phyloP scores from a whole-genome alignment of 108 stramenopile genomes.

The Conticribra guillardii region DNA sequence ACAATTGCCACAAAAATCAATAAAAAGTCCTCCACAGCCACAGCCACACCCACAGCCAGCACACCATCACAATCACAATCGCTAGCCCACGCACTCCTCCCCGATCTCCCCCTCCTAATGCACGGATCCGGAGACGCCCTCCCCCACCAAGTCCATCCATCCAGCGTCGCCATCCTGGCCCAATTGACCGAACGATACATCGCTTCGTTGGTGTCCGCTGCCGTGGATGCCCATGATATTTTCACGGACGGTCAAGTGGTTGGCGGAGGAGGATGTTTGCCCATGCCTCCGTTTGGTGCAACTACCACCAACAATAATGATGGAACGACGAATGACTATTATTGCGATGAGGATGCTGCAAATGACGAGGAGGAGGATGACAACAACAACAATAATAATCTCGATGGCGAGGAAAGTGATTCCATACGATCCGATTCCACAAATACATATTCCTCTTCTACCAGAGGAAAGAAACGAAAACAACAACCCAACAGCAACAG shows the following conservation, averaged over 20 bases:
- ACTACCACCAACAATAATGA: not conserved
- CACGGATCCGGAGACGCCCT: constrained; percentile 80
- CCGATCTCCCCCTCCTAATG: constrained; percentile 79
- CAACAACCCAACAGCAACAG: no score
- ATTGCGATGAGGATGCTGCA: no score
- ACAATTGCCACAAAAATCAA: no score
- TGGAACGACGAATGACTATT: no score
- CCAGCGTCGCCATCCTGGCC: constrained; percentile 62
- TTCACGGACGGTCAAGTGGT: constrained; percentile 65
- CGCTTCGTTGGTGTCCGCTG: constrained; percentile 67
- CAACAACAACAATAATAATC: constrained; percentile 1
- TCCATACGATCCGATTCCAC: no score
- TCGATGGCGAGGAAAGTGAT: constrained; percentile 3
- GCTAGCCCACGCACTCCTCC: constrained; percentile 55
- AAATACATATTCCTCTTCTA: not conserved
- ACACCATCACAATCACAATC: constrained; percentile 17
- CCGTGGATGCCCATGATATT: constrained; percentile 77
- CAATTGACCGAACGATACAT: constrained; percentile 76
- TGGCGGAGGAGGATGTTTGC: constrained; percentile 36
- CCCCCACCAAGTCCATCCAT: constrained; percentile 59
- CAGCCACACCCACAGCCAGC: no score
- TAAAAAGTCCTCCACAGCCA: no score
- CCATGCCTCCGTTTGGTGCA: constrained; percentile 35
- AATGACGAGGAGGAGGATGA: constrained; percentile 10
- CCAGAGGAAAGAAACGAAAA: not conserved